phyloP scores from a whole-genome alignment of 345 rosid species.

The Eucalyptus tenuipes region DNA sequence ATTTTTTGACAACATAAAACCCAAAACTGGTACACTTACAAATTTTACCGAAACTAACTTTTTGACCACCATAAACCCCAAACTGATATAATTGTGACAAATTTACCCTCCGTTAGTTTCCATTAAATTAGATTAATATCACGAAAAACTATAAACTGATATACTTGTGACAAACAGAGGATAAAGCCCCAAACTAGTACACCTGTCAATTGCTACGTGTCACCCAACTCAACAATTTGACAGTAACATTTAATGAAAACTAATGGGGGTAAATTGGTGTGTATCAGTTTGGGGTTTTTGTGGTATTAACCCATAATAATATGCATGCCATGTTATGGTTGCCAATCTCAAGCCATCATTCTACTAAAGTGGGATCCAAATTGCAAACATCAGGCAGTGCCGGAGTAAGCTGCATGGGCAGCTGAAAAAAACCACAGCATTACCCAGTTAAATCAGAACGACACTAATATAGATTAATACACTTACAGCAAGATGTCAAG shows the following conservation, averaged over 20 bases:
- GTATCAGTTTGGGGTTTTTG: no score
- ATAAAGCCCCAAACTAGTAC: neutral
- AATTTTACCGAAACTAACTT: neutral
- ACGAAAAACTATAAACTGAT: no score
- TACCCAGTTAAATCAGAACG: neutral
- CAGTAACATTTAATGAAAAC: neutral
- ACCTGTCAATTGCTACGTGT: neutral
- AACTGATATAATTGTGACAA: neutral
- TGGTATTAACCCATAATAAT: neutral
- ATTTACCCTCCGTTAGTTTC: no score
- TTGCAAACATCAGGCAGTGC: neutral
- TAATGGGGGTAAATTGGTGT: neutral
- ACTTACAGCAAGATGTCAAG: conserved; percentile 82
- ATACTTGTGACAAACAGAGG: no score
- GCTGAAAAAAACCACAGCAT: neutral
- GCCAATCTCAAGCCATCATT: neutral
- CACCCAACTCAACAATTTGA: neutral
- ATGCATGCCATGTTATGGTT: neutral
- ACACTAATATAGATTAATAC: neutral
- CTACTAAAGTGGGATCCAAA: neutral
- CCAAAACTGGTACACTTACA: neutral
- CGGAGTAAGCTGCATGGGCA: neutral
- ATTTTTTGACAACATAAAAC: neutral
- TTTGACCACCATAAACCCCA: neutral
- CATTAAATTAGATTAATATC: no score